Evolutionary conservation across 306 rosid species (phyloP).

Genomic region (Rosa chinensis): DNA sequence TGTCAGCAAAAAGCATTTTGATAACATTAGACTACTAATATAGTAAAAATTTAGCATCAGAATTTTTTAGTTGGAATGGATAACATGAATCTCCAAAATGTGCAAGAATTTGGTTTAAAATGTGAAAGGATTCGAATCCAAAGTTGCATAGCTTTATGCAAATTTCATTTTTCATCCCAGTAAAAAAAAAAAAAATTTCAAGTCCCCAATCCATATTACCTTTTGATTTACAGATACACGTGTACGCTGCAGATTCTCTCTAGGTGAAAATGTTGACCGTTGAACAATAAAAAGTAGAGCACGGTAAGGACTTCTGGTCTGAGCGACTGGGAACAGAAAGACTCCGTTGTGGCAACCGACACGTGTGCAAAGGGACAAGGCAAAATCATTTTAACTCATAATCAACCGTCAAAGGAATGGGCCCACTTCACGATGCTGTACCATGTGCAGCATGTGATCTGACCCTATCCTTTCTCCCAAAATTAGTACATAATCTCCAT

Average conservation of each 20-base stretch:
- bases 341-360: constrained; percentile 8
- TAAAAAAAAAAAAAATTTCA: background rate
- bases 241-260: constrained; percentile 14
- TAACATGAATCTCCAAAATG: too few relatives aligned
- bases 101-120: background rate
- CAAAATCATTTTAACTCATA: background rate
- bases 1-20: too few relatives aligned
- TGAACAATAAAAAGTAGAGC: constrained; percentile 11
- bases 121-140: background rate
- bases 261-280: background rate
- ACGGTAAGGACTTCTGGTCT: constrained; percentile 23
- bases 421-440: constrained; percentile 1
- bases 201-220: background rate
- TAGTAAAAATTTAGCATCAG: too few relatives aligned
- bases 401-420: background rate
- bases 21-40: too few relatives aligned
- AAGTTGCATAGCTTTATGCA: background rate
- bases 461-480: constrained; percentile 5
- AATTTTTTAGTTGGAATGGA: too few relatives aligned
- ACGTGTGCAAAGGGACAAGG: constrained; percentile 29
- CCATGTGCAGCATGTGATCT: constrained; percentile 37
- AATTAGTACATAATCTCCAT: background rate
- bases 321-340: constrained; percentile 16
- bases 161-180: background rate
- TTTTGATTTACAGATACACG: constrained; percentile 4